Conservation (phyloP, 129 eudicot genomes). For the Helianthus tuberosus region DNA sequence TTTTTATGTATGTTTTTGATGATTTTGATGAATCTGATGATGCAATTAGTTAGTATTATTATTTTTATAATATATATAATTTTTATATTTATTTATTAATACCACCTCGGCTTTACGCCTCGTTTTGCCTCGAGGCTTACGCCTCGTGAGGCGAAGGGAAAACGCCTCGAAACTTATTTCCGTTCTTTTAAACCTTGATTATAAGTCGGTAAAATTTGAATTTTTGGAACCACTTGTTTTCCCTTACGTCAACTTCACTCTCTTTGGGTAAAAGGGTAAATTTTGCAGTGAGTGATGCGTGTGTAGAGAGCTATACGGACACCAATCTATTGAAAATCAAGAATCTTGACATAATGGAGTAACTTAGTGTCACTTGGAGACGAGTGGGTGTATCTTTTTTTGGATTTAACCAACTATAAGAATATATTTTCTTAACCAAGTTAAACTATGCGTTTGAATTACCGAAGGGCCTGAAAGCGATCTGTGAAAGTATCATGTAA, state of each 20-base stretch:
- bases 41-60: no score
- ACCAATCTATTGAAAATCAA: not conserved
- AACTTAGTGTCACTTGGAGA: not conserved
- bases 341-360: not conserved
- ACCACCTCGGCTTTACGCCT: no score
- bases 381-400: not conserved
- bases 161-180: no score
- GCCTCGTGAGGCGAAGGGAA: no score
- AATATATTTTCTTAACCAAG: not conserved
- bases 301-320: not conserved
- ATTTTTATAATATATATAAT: no score
- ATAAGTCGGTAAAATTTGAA: not conserved
- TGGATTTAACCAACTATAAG: no score
- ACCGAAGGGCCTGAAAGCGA: not conserved
- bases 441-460: not conserved
- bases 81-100: no score
- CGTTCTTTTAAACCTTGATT: no score
- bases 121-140: no score
- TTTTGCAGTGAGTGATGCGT: not conserved
- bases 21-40: no score
- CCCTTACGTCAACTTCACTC: not conserved
- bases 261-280: slow-evolving; percentile 2
- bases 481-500: not conserved
- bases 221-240: not conserved
- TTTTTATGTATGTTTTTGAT: no score